phyloP scores from a whole-genome alignment of 148 eudicot species.

The Pharnaceum exiguum region DNA sequence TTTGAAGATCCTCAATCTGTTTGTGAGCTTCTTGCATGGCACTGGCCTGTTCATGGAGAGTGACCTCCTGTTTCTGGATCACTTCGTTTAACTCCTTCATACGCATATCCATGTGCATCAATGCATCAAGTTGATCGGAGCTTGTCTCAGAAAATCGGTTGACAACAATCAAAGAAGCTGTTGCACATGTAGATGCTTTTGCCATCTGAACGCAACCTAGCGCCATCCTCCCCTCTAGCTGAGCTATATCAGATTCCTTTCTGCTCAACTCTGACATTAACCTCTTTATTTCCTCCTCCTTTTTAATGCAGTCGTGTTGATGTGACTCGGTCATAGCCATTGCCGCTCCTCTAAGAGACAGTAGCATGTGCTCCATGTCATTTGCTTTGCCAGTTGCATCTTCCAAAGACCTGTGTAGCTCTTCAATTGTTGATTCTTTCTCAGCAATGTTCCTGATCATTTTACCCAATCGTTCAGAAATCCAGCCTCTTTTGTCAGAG shows the following conservation, averaged over 20 bases:
- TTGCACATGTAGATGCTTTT: slow-evolving; percentile 46
- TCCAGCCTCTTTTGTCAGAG: slow-evolving; percentile 29
- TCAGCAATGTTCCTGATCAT: slow-evolving; percentile 51
- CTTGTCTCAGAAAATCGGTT: slow-evolving; percentile 56
- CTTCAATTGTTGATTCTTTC: slow-evolving; percentile 52
- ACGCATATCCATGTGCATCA: slow-evolving; percentile 31
- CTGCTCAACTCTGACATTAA: slow-evolving; percentile 43
- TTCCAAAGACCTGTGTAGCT: slow-evolving; percentile 57
- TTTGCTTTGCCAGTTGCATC: slow-evolving; percentile 54
- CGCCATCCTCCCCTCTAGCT: slow-evolving; percentile 36
- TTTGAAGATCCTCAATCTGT: slow-evolving; percentile 31
- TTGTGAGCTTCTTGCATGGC: slow-evolving; percentile 34
- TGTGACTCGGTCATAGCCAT: slow-evolving; percentile 70
- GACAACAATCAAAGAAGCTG: slow-evolving; percentile 64
- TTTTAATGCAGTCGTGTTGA: slow-evolving; percentile 59
- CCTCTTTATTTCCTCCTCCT: slow-evolving; percentile 47
- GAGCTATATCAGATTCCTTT: slow-evolving; percentile 22
- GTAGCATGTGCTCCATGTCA: slow-evolving; percentile 71
- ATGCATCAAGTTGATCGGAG: slow-evolving; percentile 26
- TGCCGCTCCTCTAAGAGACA: slow-evolving; percentile 87
- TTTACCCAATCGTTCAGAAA: slow-evolving; percentile 59
- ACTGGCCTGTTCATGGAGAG: slow-evolving; percentile 29
- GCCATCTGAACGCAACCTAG: slow-evolving; percentile 33
- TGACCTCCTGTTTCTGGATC: slow-evolving; percentile 29
- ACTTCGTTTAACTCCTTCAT: slow-evolving; percentile 27